Conservation (phyloP, 2,329 filamentous ascomycete species). For the Venturia aucupariae region DNA sequence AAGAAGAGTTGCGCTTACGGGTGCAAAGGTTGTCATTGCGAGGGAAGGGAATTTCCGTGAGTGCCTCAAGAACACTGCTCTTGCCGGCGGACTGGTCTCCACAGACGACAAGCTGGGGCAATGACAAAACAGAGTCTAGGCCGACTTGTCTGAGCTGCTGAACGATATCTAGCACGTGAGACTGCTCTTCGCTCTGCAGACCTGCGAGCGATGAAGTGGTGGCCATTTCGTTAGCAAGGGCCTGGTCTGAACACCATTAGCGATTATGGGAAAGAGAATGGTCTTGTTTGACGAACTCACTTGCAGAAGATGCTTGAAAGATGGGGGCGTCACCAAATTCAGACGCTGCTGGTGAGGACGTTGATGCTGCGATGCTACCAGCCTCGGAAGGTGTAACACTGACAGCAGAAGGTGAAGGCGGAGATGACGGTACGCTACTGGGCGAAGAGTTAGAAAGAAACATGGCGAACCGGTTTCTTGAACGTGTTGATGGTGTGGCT, state of each 20-base stretch:
- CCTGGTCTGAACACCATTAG: background rate
- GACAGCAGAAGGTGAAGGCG: background rate
- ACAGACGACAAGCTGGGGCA: slow-evolving; percentile 20
- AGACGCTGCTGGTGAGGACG: background rate
- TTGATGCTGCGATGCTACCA: background rate
- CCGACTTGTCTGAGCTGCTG: slow-evolving; percentile 45
- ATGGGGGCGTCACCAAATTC: background rate
- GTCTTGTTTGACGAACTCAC: background rate
- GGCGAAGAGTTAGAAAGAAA: background rate
- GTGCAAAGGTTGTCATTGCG: slow-evolving; percentile 49
- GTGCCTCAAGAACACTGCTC: slow-evolving; percentile 22
- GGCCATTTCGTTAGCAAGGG: background rate
- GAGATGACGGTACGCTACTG: background rate
- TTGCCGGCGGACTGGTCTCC: slow-evolving; percentile 22
- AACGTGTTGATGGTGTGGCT: background rate
- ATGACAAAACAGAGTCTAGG: slow-evolving; percentile 26
- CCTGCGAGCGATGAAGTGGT: slow-evolving; percentile 29
- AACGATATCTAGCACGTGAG: slow-evolving; percentile 44
- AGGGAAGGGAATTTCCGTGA: slow-evolving; percentile 52
- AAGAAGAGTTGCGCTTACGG: slow-evolving; percentile 20
- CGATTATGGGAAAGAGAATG: background rate
- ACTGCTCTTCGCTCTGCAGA: slow-evolving; percentile 29
- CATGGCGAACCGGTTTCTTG: background rate
- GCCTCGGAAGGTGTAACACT: background rate
- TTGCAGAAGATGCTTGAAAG: background rate